Conservation (phyloP, 176 grass and related monocot species). For the Cenchrus fungigraminus region DNA sequence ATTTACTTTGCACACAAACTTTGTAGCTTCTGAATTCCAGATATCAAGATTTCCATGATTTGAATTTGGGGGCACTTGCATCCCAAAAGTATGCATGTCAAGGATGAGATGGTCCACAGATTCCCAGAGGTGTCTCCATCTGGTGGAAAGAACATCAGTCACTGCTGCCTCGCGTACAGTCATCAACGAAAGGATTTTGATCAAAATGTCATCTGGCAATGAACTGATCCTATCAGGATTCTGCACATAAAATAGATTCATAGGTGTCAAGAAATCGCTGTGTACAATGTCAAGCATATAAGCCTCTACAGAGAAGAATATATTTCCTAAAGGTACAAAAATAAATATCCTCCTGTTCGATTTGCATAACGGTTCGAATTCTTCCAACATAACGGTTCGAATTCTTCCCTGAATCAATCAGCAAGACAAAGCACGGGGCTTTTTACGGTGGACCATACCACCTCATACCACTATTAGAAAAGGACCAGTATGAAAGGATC, state of each 20-base stretch:
- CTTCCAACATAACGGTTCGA: no score
- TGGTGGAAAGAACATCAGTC: constrained; percentile 17
- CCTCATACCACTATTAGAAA: no score
- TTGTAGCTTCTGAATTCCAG: not conserved
- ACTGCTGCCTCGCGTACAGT: constrained; percentile 22
- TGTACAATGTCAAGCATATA: no score
- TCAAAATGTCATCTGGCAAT: constrained; percentile 37
- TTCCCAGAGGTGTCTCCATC: constrained; percentile 33
- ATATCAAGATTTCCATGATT: not conserved
- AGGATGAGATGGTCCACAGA: not conserved
- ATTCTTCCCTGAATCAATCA: no score
- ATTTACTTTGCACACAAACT: constrained; percentile 26
- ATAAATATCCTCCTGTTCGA: no score
- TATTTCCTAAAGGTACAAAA: no score
- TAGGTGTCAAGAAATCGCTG: not conserved
- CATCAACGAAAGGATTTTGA: constrained; percentile 26
- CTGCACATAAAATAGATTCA: constrained; percentile 20
- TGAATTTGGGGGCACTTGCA: not conserved
- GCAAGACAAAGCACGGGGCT: no score
- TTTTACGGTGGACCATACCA: no score
- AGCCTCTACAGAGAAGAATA: no score
- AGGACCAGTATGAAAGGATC: no score
- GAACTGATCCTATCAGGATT: constrained; percentile 18
- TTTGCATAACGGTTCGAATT: no score
- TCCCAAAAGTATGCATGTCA: not conserved